Conservation (phyloP, 1,284 basidiomycete species). For the Cutaneotrichosporon daszewskae region DNA sequence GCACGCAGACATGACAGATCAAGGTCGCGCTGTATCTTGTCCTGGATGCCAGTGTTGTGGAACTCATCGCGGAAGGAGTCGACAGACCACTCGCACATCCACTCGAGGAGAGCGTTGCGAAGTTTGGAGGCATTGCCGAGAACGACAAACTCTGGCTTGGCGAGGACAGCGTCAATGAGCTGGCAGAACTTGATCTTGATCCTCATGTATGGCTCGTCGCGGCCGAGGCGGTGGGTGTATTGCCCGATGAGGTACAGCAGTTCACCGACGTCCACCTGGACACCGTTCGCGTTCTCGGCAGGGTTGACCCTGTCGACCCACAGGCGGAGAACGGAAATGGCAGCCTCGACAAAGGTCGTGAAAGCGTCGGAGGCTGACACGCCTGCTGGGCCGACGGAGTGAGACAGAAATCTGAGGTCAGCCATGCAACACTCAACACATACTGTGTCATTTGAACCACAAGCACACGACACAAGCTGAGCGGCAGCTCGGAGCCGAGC, state of each 20-base stretch:
- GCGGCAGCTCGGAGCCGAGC: conserved; percentile 69
- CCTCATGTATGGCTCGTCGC: conserved; percentile 54
- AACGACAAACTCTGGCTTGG: conserved; percentile 57
- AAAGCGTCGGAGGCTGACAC: conserved; percentile 56
- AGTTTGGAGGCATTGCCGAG: conserved; percentile 62
- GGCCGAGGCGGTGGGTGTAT: conserved; percentile 62
- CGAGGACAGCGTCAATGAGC: conserved; percentile 64
- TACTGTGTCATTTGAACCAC: conserved; percentile 69
- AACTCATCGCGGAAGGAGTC: conserved; percentile 26
- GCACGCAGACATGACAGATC: conserved; percentile 67
- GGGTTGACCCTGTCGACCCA: conserved; percentile 67
- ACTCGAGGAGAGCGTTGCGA: conserved; percentile 67
- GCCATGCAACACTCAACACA: conserved; percentile 27
- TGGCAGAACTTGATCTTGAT: conserved; percentile 70
- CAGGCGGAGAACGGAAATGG: conserved; percentile 66
- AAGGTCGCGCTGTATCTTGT: conserved; percentile 52
- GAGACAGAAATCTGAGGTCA: conserved; percentile 27
- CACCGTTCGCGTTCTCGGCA: conserved; percentile 55
- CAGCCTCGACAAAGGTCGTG: conserved; percentile 64
- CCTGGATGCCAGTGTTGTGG: conserved; percentile 9
- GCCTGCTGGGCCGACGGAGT: conserved; percentile 37
- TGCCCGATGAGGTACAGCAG: conserved; percentile 60
- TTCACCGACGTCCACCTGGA: conserved; percentile 64
- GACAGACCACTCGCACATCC: conserved; percentile 64
- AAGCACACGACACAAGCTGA: conserved; percentile 60